Percentiles rank a stretch among this genome's conserved stretches.
Evolutionary conservation across 2,329 filamentous ascomycete species (phyloP).

Genomic region (Sordariomycetes sp.): DNA sequence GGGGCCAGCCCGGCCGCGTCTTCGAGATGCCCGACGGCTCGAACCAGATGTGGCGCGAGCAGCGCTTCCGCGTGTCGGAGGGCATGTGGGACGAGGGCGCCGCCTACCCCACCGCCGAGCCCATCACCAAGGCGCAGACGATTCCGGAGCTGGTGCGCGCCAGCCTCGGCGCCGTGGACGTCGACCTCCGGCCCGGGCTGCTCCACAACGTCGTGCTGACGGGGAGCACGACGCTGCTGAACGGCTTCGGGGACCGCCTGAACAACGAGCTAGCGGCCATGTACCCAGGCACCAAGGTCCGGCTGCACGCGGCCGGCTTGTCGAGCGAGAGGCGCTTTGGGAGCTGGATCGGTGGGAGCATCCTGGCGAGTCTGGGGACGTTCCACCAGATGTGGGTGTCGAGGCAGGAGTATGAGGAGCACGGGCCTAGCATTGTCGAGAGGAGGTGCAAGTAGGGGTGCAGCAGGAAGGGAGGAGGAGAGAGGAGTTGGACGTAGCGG

Average conservation of each 20-base stretch:
- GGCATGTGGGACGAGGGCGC: slow-evolving; percentile 82
- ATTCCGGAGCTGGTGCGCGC: slow-evolving; percentile 72
- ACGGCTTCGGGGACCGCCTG: slow-evolving; percentile 83
- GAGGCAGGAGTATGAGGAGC: slow-evolving; percentile 94
- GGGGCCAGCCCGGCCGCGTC: slow-evolving; percentile 62
- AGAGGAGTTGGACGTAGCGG: neutral
- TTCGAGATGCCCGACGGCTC: slow-evolving; percentile 97
- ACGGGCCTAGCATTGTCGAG: slow-evolving; percentile 80
- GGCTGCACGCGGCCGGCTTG: slow-evolving; percentile 76
- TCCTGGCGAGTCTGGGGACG: slow-evolving; percentile 85
- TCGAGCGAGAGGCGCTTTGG: slow-evolving; percentile 84
- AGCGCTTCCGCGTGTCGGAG: slow-evolving; percentile 77
- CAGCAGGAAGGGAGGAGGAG: neutral
- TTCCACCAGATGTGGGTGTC: slow-evolving; percentile 99
- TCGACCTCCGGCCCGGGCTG: slow-evolving; percentile 73
- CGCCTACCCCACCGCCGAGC: slow-evolving; percentile 38
- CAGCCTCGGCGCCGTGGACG: slow-evolving; percentile 68
- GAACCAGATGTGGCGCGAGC: slow-evolving; percentile 87
- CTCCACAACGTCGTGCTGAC: slow-evolving; percentile 88
- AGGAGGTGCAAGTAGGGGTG: slow-evolving; percentile 74
- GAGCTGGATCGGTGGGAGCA: slow-evolving; percentile 93
- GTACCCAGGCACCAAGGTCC: slow-evolving; percentile 77
- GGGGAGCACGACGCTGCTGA: slow-evolving; percentile 73
- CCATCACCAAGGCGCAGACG: slow-evolving; percentile 54
- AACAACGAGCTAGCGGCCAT: slow-evolving; percentile 70